Conservation (phyloP, 2,329 filamentous ascomycete genomes). For the Aspergillus sp. region DNA sequence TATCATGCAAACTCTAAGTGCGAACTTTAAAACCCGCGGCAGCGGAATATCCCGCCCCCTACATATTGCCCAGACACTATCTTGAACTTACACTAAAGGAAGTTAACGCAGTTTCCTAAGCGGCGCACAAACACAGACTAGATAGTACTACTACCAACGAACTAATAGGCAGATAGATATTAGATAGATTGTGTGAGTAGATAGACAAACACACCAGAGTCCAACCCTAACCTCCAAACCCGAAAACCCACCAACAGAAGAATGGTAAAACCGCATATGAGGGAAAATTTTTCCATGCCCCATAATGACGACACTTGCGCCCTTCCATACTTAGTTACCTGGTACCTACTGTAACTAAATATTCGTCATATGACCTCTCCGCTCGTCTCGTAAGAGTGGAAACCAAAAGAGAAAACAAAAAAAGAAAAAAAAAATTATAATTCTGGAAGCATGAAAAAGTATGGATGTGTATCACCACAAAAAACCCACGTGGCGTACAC, state of each 20-base stretch:
- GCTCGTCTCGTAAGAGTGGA: background rate
- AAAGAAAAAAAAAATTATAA: no score
- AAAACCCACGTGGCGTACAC: no score
- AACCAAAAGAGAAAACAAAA: background rate
- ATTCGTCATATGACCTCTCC: background rate
- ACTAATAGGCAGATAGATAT: background rate
- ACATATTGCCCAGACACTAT: no score
- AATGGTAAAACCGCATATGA: background rate
- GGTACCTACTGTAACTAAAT: background rate
- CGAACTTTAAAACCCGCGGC: no score
- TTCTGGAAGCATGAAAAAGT: no score
- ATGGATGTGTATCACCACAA: no score
- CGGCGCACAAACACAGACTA: background rate
- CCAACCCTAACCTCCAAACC: background rate
- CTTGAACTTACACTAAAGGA: no score
- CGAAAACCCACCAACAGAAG: background rate
- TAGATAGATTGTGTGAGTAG: background rate
- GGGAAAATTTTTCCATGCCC: background rate
- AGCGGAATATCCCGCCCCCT: no score
- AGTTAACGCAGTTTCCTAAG: no score
- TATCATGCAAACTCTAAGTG: no score
- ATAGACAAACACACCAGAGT: background rate
- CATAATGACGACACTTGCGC: background rate
- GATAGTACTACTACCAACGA: background rate
- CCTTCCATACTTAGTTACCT: background rate